A percentile compares a stretch with the other conserved stretches of the same genome.
These are phyloP conservation scores for Cercospora sp. DNA, from an alignment of 2,329 filamentous ascomycete species.

Conservation along the genomic window DNA sequence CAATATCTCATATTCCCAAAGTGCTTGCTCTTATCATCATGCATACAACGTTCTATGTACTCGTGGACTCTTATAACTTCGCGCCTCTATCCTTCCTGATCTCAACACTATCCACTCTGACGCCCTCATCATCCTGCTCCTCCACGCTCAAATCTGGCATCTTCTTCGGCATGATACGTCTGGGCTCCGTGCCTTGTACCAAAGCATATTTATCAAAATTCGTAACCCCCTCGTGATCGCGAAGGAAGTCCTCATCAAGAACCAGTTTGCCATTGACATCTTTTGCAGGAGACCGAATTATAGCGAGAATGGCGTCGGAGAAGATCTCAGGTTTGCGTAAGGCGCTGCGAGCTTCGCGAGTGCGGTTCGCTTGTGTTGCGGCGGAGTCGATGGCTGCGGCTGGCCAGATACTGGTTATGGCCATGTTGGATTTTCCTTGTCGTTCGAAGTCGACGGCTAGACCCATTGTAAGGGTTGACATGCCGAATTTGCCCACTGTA, in stretches of 20 bases:
- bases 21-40: too few relatives aligned
- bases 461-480: slow-evolving; percentile 79
- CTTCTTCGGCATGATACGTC: slow-evolving; percentile 74
- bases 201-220: slow-evolving; percentile 75
- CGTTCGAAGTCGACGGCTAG: slow-evolving; percentile 78
- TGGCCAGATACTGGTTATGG: slow-evolving; percentile 81
- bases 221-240: slow-evolving; percentile 60
- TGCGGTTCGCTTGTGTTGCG: slow-evolving; percentile 61
- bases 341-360: slow-evolving; percentile 36
- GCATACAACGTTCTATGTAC: too few relatives aligned
- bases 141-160: slow-evolving; percentile 70
- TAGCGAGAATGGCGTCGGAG: slow-evolving; percentile 74
- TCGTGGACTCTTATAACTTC: neutral
- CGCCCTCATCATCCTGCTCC: slow-evolving; percentile 80
- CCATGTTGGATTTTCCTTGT: slow-evolving; percentile 66
- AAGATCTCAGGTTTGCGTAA: slow-evolving; percentile 61
- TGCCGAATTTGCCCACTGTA: slow-evolving; percentile 50
- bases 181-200: slow-evolving; percentile 62
- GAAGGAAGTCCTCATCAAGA: slow-evolving; percentile 79
- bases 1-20: too few relatives aligned
- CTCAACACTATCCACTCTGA: slow-evolving; percentile 64
- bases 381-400: slow-evolving; percentile 76
- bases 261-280: slow-evolving; percentile 70
- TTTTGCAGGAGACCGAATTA: slow-evolving; percentile 61
- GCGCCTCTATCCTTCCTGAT: neutral